Evolutionary conservation across 345 rosid genomes (phyloP).

Genomic region (Rhodomyrtus tomentosa): DNA sequence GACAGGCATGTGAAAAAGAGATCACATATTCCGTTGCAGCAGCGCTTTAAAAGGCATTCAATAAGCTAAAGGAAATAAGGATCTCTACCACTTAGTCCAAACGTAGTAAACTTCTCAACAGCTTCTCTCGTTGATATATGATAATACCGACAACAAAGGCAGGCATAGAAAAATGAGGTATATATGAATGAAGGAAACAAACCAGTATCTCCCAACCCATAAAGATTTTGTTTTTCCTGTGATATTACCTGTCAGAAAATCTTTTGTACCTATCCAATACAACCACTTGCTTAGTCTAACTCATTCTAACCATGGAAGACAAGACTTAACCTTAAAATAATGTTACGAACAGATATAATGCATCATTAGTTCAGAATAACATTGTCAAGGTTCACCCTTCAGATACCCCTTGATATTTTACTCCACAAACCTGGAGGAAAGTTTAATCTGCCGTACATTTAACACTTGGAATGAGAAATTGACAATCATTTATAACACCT

Average conservation of each 20-base stretch:
- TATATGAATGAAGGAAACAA: not conserved
- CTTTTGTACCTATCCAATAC: not conserved
- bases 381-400: not conserved
- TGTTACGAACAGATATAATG: not conserved
- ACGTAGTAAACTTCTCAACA: not conserved
- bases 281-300: not conserved
- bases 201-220: not conserved
- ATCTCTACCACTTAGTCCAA: not conserved
- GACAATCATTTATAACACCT: not conserved
- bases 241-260: not conserved
- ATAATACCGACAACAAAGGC: not conserved
- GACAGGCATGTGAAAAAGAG: slow-evolving; percentile 1
- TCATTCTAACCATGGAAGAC: not conserved
- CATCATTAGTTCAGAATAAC: not conserved
- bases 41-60: not conserved
- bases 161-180: not conserved
- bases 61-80: not conserved
- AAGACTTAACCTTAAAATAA: not conserved
- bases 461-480: not conserved
- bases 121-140: not conserved
- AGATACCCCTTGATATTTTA: not conserved
- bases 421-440: not conserved
- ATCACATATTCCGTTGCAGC: not conserved
- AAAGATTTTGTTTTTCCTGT: not conserved
- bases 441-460: not conserved